Evolutionary conservation across 805 yeast species (phyloP).

Genomic region (Danielia reshetovae): DNA sequence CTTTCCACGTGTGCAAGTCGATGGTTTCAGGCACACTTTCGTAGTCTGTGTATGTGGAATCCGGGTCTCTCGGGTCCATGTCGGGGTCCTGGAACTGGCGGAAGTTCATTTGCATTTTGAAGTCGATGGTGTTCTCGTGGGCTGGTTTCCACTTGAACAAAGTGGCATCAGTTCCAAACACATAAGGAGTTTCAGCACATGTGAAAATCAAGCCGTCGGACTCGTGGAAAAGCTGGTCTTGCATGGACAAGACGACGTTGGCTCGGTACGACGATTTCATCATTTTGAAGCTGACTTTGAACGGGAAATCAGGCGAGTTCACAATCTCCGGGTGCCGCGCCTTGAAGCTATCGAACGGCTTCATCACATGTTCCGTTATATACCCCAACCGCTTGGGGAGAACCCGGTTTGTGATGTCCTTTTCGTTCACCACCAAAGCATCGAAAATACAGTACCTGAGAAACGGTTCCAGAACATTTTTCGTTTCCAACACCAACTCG

Average conservation of each 20-base stretch:
- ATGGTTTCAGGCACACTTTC: slow-evolving; percentile 68
- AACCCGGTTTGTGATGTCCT: slow-evolving; percentile 62
- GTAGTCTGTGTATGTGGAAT: slow-evolving; percentile 72
- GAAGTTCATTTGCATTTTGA: slow-evolving; percentile 63
- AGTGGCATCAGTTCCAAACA: slow-evolving; percentile 82
- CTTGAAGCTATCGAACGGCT: slow-evolving; percentile 76
- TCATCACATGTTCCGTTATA: slow-evolving; percentile 72
- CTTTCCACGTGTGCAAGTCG: slow-evolving; percentile 74
- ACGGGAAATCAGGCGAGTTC: slow-evolving; percentile 62
- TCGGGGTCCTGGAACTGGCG: slow-evolving; percentile 58
- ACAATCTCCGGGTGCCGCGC: slow-evolving; percentile 68
- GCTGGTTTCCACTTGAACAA: slow-evolving; percentile 96
- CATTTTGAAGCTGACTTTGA: slow-evolving; percentile 79
- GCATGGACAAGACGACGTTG: slow-evolving; percentile 65
- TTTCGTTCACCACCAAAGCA: slow-evolving; percentile 79
- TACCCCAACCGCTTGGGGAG: slow-evolving; percentile 84
- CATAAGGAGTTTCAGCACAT: slow-evolving; percentile 82
- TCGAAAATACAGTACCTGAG: slow-evolving; percentile 86
- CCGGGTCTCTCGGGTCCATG: slow-evolving; percentile 61
- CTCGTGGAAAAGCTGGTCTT: slow-evolving; percentile 75
- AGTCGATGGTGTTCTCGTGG: slow-evolving; percentile 91
- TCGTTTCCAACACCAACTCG: slow-evolving; percentile 76
- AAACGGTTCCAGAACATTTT: slow-evolving; percentile 48
- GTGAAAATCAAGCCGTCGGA: slow-evolving; percentile 95
- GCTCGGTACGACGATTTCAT: slow-evolving; percentile 84